Evolutionary conservation across 208 protist genomes (phyloP), one percentile per base, ranked within the genome.

Genomic region (Acanthamoeba polyphaga): DNA sequence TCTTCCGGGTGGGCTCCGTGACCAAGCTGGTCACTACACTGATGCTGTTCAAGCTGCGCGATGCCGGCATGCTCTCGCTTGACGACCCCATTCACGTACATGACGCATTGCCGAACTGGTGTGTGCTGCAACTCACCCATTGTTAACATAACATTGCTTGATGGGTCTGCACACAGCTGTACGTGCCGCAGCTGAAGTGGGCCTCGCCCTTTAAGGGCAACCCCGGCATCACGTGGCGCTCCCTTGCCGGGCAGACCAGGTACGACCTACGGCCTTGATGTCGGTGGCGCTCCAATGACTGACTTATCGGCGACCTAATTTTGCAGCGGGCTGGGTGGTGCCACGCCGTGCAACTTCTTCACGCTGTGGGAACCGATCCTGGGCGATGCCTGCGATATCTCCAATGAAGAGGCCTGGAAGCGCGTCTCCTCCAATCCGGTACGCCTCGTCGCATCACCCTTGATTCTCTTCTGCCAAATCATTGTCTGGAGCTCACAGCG

Each of bases 321-420:
- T 53, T 2, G 6, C 62, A 92, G 87, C 32, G 87, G 87, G 17
- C 64, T 92, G 29, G 24, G 27, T 15, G 87, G 87, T 17, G 62
- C 13, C 3, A 92, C 87, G 22, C 87, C 87, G 15, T 92, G 87
- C 87, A 74, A 92, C 87, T 92, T 92, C 64, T 92, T 92, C 87
- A 76, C 87, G 17, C 53, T 92, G 43, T 74, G n/a, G 55, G 87
- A 92, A 24, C 87, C 87, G 4, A 15, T 92, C 12, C 24, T 68
- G n/a, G 64, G 64, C 24, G 64, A 92, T 76, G 87, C 87, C 19
- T 92, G 87, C 43, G 87, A 68, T 29, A 92, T 92, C 87, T 58
- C 87, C 62, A 92, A 92, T 29, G 87, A 68, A 4, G 87, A 92
- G 64, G 87, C 87, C 7, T 92, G 87, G 87, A 46, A 24, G 34